A percentile compares a stretch with the other conserved stretches of the same genome.
These are phyloP conservation scores for Nakataea oryzae DNA, from an alignment of 2,329 filamentous ascomycete species.

Conservation along the genomic window DNA sequence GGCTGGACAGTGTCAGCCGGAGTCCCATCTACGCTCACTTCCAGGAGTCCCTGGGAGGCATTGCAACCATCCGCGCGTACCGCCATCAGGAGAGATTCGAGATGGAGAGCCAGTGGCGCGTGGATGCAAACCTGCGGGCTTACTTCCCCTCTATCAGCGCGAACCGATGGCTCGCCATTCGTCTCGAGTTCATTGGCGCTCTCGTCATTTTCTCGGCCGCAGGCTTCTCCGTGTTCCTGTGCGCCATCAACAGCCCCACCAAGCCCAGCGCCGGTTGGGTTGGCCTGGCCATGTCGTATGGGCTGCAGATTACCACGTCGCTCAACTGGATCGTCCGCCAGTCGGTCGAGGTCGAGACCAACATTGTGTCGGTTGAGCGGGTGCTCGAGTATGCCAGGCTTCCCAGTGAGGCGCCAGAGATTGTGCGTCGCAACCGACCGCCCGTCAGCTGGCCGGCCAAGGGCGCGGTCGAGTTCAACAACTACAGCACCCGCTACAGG, in stretches of 20 bases:
- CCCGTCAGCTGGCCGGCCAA: constrained; percentile 85
- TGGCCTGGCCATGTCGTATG: constrained; percentile 93
- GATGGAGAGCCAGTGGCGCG: constrained; percentile 92
- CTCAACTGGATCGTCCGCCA: constrained; percentile 99
- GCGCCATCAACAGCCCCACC: constrained; percentile 47
- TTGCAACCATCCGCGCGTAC: constrained; percentile 93
- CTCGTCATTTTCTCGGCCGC: constrained; percentile 86
- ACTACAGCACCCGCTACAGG: constrained; percentile 90
- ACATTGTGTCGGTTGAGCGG: constrained; percentile 96
- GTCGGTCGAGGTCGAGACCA: constrained; percentile 99
- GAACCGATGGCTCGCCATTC: constrained; percentile 87
- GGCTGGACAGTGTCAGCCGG: constrained; percentile 86
- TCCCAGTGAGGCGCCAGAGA: constrained; percentile 88
- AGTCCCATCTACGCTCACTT: constrained; percentile 98
- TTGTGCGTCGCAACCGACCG: constrained; percentile 78
- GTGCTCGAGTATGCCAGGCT: constrained; percentile 90
- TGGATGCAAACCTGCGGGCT: constrained; percentile 86
- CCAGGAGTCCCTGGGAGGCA: constrained; percentile 88
- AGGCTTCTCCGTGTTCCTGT: constrained; percentile 69
- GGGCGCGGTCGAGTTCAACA: constrained; percentile 80
- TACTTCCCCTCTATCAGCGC: constrained; percentile 96
- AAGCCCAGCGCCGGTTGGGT: constrained; percentile 63
- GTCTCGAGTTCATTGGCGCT: constrained; percentile 90
- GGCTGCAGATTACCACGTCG: constrained; percentile 90
- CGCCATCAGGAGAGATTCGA: constrained; percentile 79